These are phyloP conservation scores for Puccinia triticina DNA, from an alignment of 1,284 basidiomycete species.

Conservation along the genomic window DNA sequence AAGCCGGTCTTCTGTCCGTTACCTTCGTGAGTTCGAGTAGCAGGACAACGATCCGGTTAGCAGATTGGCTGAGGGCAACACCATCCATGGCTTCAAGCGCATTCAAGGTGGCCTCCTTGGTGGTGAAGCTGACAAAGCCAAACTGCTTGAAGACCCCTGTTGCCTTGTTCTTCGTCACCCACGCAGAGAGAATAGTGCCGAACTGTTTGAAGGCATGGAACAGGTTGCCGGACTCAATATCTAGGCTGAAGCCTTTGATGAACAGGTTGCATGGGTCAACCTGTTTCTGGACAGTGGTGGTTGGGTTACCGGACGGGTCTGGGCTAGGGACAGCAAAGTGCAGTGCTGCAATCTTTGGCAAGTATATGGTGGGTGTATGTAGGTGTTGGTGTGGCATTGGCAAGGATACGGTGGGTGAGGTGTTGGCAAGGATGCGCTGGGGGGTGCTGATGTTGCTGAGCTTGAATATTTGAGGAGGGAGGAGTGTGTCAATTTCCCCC, in stretches of 20 bases:
- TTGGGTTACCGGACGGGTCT: slow-evolving; percentile 71
- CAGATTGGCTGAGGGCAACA: slow-evolving; percentile 65
- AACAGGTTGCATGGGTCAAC: slow-evolving; percentile 90
- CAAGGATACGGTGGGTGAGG: too few relatives aligned
- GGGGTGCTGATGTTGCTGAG: too few relatives aligned
- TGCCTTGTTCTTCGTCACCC: slow-evolving; percentile 84
- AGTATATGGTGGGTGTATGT: too few relatives aligned
- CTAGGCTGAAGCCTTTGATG: slow-evolving; percentile 76
- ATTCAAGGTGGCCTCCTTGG: slow-evolving; percentile 65
- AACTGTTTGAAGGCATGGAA: slow-evolving; percentile 70
- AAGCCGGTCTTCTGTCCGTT: slow-evolving; percentile 65
- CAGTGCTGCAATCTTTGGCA: too few relatives aligned
- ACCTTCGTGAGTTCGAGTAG: slow-evolving; percentile 86
- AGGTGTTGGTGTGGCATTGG: too few relatives aligned
- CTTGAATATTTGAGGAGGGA: too few relatives aligned
- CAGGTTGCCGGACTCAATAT: slow-evolving; percentile 79
- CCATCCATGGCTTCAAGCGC: slow-evolving; percentile 82
- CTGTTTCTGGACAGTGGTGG: slow-evolving; percentile 76
- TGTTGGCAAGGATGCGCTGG: too few relatives aligned
- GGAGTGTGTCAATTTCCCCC: too few relatives aligned
- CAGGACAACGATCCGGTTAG: slow-evolving; percentile 78
- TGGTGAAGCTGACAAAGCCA: slow-evolving; percentile 81
- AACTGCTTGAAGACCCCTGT: slow-evolving; percentile 81
- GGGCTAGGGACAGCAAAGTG: too few relatives aligned
- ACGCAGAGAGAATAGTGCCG: slow-evolving; percentile 68